Evolutionary conservation across 2,329 filamentous ascomycete genomes (phyloP).

Genomic region (Helicocarpus griseus): DNA sequence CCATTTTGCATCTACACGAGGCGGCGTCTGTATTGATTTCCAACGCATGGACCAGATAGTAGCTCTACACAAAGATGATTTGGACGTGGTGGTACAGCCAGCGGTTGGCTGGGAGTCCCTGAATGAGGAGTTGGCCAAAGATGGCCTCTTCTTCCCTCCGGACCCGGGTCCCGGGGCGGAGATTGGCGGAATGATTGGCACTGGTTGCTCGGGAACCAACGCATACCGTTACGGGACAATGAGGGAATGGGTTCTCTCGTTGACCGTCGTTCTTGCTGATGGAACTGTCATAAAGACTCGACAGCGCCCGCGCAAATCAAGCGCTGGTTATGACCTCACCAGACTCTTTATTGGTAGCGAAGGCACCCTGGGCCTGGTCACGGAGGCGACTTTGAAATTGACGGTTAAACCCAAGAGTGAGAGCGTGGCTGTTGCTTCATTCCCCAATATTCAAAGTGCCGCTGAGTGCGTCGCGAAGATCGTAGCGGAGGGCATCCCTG

Average conservation of each 20-base stretch:
- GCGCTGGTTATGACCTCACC: slow-evolving; percentile 84
- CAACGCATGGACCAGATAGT: slow-evolving; percentile 74
- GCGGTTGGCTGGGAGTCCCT: slow-evolving; percentile 79
- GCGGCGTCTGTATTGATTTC: slow-evolving; percentile 81
- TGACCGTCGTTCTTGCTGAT: slow-evolving; percentile 84
- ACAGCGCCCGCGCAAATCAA: slow-evolving; percentile 79
- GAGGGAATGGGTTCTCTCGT: slow-evolving; percentile 81
- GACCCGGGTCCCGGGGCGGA: slow-evolving; percentile 85
- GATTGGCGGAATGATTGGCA: slow-evolving; percentile 64
- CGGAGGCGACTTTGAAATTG: slow-evolving; percentile 81
- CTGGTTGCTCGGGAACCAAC: slow-evolving; percentile 62
- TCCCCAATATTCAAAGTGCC: slow-evolving; percentile 56
- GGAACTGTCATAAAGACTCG: slow-evolving; percentile 83
- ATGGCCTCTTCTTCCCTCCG: slow-evolving; percentile 82
- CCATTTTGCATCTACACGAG: slow-evolving; percentile 72
- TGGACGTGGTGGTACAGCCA: slow-evolving; percentile 68
- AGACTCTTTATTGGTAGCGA: slow-evolving; percentile 84
- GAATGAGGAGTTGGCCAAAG: slow-evolving; percentile 63
- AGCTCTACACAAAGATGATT: slow-evolving; percentile 63
- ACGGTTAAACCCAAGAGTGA: slow-evolving; percentile 70
- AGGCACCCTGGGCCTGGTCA: slow-evolving; percentile 82
- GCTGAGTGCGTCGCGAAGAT: slow-evolving; percentile 72
- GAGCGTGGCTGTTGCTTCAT: slow-evolving; percentile 68
- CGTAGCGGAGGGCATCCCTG: slow-evolving; percentile 68
- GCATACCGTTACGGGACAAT: slow-evolving; percentile 90